Evolutionary conservation across 129 eudicot species (phyloP), one percentile per base, ranked within the genome.

Genomic region (Lonicera japonica): DNA sequence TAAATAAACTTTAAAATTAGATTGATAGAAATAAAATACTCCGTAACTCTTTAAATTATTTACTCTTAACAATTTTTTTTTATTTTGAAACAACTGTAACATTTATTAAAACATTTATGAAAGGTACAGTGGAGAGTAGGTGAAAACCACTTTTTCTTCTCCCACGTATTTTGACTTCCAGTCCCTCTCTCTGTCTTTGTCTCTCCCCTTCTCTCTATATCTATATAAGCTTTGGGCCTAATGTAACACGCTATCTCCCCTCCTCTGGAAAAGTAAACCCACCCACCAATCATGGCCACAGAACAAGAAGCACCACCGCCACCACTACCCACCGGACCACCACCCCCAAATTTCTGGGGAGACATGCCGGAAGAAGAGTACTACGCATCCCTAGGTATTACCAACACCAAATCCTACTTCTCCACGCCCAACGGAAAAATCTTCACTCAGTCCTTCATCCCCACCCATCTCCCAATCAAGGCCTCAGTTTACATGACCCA

Each of bases 381-480:
- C 81, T 85, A 89, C 82, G 6, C 50, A 57, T 82, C 90, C 3
- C 87, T 78, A 61, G 78, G 76, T 12, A 74, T 89, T 9, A 75
- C 69, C n/a, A 85, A 85, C 87, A 40, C 82, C 40, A 77, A 82
- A 54, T 72, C 90, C 23, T 73, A 77, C 79, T 89, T 72, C 83
- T 2, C 72, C 95, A 9, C 36, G 6, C 86, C 90, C 1, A 64
- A 75, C 21, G 96, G 83, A 18, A 75, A 75, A 25, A 70, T 89
- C 51, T 85, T 89, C 73, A 89, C 96, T 12, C 96, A 82, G 45
- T 77, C 87, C 1, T 89, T 84, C 74, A 60, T 82, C 1, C 95
- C 96, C 0, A 20, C 70, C 13, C 50, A 45, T 45, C 50, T 58
- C 22, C 81, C 79, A 5, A 21, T 85, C 22, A 89, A 89, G 53